These are phyloP conservation scores for Circinella minor DNA, from an alignment of 371 early-diverging fungal genomes.

Conservation along the genomic window DNA sequence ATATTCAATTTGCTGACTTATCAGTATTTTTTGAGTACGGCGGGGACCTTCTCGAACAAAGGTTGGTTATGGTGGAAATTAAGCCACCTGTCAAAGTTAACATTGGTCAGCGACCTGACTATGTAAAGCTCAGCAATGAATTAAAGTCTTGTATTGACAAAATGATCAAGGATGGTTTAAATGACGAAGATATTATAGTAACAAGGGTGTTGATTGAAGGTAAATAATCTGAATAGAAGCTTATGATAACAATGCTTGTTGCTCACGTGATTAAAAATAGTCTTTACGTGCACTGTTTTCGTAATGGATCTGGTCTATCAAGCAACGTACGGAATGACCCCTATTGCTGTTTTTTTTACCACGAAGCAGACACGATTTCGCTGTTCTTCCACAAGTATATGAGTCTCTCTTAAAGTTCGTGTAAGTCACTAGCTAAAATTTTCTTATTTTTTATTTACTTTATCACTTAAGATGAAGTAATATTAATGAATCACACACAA, in stretches of 20 bases:
- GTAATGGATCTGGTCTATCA: not conserved
- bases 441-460: not conserved
- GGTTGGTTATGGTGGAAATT: conserved; percentile 1
- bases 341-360: not conserved
- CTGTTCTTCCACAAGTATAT: not conserved
- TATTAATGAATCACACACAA: not conserved
- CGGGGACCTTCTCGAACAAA: not conserved
- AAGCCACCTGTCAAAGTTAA: not conserved
- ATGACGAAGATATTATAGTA: not conserved
- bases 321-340: not conserved
- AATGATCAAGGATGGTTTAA: not conserved
- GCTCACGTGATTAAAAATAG: conserved; percentile 1
- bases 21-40: conserved; percentile 2
- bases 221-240: not conserved
- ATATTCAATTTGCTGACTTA: not conserved
- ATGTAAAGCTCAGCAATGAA: not conserved
- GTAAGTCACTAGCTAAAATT: not conserved
- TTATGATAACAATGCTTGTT: not conserved
- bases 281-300: not conserved
- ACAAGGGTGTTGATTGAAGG: not conserved
- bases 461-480: not conserved
- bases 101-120: not conserved
- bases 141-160: not conserved
- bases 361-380: not conserved
- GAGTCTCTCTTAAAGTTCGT: not conserved